Evolutionary conservation across 768 basidiomycete genomes (phyloP), one percentile per base, ranked within the genome.

Genomic region (Hemileccinum impolitum): DNA sequence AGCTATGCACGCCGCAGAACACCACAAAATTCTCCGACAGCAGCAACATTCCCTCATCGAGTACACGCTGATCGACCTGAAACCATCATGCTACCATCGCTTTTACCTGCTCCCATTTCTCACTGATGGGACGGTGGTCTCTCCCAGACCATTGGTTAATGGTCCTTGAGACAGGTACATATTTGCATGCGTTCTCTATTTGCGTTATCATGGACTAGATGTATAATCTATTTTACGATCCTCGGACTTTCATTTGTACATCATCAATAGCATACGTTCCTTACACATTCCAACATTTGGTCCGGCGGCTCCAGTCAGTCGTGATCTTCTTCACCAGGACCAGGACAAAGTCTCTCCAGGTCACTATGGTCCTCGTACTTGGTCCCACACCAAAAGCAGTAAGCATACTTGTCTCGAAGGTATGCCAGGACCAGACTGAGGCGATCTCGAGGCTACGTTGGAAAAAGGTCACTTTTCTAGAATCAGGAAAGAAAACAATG

Each of bases 311-410:
- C 23, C 3, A 6, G 19, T 77, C 71, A 90, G 69, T 91, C 87
- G 64, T 94, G 90, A 51, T 78, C 81, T 35, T 89, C 87, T 64
- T 94, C 91, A 26, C 79, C 76, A 36, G 72, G 62, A 7, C 91
- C 91, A 6, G 90, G 90, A 65, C 91, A 94, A 47, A 81, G 73
- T 32, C 59, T 65, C 34, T 69, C 69, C 72, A 94, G 70, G 43
- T 88, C 85, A 14, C 78, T 77, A 6, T 69, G 64, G 54, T 75
- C 72, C 6, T 77, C 75, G 60, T 92, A 94, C 57, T 82, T 77
- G 12, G 85, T 78, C 12, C 91, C 91, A 62, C 91, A 94, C 87
- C 90, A 93, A 66, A 91, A 92, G 63, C 91, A 93, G 63, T 93
- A 93, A 6, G 73, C 62, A 64, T 91, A 80, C 52, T 72, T 76